Conservation (phyloP, 2,329 filamentous ascomycete genomes). For the Cordyceps pruinosa region DNA sequence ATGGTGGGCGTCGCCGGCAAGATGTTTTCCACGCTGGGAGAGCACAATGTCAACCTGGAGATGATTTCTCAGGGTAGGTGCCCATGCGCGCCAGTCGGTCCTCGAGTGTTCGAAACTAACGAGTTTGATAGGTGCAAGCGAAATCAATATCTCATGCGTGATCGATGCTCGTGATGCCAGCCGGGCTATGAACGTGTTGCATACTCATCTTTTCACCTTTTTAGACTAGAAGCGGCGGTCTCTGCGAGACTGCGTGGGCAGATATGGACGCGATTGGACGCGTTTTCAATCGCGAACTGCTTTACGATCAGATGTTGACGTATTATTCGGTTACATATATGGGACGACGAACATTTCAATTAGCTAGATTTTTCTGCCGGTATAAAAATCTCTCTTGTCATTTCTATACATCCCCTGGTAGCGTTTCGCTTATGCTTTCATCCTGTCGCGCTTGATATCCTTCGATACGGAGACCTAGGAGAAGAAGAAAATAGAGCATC, state of each 20-base stretch:
- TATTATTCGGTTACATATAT: not conserved
- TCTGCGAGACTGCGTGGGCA: not conserved
- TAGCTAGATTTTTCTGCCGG: too few species aligned
- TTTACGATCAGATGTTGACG: not conserved
- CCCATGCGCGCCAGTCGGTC: not conserved
- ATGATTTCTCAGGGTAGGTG: slow-evolving; percentile 94
- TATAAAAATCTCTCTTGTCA: too few species aligned
- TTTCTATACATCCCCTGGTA: too few species aligned
- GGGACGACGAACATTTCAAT: not conserved
- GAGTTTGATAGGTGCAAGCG: slow-evolving; percentile 66
- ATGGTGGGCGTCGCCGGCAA: slow-evolving; percentile 89
- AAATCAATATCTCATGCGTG: slow-evolving; percentile 98
- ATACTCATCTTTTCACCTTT: slow-evolving; percentile 95
- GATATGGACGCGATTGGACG: not conserved
- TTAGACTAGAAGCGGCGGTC: slow-evolving; percentile 55
- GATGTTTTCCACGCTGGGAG: slow-evolving; percentile 92
- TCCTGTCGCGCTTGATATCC: too few species aligned
- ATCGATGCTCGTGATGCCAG: slow-evolving; percentile 88
- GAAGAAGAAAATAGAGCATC: too few species aligned
- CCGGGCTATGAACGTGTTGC: slow-evolving; percentile 89
- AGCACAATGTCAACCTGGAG: slow-evolving; percentile 93
- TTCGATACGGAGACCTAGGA: too few species aligned
- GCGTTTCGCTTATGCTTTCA: too few species aligned
- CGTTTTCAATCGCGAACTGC: not conserved
- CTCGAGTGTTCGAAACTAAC: not conserved